Percentiles rank a stretch among this genome's conserved stretches.
These are phyloP conservation scores for Fusarium gaditjirri DNA, from an alignment of 2,329 filamentous ascomycete genomes.

Conservation along the genomic window DNA sequence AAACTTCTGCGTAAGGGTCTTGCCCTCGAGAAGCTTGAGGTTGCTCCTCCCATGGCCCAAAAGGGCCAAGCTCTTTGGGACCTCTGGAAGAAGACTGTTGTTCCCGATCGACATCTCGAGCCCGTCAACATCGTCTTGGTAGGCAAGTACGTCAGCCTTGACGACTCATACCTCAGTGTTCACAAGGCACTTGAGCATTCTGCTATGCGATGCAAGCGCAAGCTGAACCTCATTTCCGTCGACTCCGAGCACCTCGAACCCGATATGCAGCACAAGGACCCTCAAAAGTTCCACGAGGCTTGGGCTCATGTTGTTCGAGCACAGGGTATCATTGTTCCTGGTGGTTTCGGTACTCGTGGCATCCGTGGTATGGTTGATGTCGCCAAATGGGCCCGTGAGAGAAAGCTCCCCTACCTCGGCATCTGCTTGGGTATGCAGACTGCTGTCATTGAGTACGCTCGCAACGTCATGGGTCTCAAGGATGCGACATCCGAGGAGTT, in stretches of 20 bases:
- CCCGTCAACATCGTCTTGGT: slow-evolving; percentile 85
- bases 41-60: slow-evolving; percentile 63
- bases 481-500: slow-evolving; percentile 68
- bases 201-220: slow-evolving; percentile 84
- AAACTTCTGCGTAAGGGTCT: slow-evolving; percentile 73
- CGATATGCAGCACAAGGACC: slow-evolving; percentile 67
- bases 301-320: slow-evolving; percentile 84
- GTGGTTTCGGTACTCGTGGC: slow-evolving; percentile 83
- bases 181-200: slow-evolving; percentile 89
- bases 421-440: slow-evolving; percentile 95
- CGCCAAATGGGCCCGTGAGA: slow-evolving; percentile 86
- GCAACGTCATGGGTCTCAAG: slow-evolving; percentile 75
- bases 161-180: slow-evolving; percentile 87
- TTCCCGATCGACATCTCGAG: slow-evolving; percentile 71
- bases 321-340: slow-evolving; percentile 66
- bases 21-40: slow-evolving; percentile 67
- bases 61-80: slow-evolving; percentile 79
- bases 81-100: slow-evolving; percentile 79
- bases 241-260: slow-evolving; percentile 87
- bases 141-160: slow-evolving; percentile 88
- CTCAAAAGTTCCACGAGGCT: slow-evolving; percentile 82
- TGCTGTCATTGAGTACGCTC: slow-evolving; percentile 88
- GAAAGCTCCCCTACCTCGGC: slow-evolving; percentile 84
- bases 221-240: slow-evolving; percentile 84
- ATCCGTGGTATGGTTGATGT: slow-evolving; percentile 87